These are phyloP conservation scores for Backusella australiensis DNA, from an alignment of 192 early-diverging fungal species.

Conservation along the genomic window DNA sequence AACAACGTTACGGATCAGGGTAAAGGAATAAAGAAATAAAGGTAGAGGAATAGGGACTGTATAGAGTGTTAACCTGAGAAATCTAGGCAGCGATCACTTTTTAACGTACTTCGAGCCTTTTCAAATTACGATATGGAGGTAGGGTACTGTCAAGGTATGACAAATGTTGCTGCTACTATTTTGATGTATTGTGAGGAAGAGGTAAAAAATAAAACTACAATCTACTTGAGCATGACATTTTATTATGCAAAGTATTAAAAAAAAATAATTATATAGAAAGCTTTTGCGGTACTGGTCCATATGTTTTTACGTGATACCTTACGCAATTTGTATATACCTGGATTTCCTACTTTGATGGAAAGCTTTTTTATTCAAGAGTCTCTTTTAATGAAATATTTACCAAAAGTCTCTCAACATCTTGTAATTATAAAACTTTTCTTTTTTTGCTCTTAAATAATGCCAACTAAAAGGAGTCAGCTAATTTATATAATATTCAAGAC, in stretches of 20 bases:
- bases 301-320: conserved; percentile 47
- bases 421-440: conserved; percentile 31
- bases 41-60: background rate
- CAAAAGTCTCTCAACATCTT: conserved; percentile 43
- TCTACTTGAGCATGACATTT: too few relatives aligned
- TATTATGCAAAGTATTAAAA: background rate
- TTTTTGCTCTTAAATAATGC: background rate
- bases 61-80: background rate
- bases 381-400: conserved; percentile 42
- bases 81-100: conserved; percentile 66
- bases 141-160: conserved; percentile 89
- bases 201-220: conserved; percentile 29
- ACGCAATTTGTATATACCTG: conserved; percentile 50
- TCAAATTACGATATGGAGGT: conserved; percentile 71
- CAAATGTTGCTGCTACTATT: conserved; percentile 75
- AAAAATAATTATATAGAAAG: conserved; percentile 37
- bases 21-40: conserved; percentile 12
- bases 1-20: conserved; percentile 55
- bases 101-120: conserved; percentile 79
- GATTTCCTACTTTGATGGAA: conserved; percentile 56
- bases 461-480: background rate
- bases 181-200: conserved; percentile 65
- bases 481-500: conserved; percentile 25
- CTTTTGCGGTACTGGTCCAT: conserved; percentile 48
- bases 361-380: conserved; percentile 56